Evolutionary conservation across 2,329 filamentous ascomycete species (phyloP), one percentile per base, ranked within the genome.

Genomic region (Ampelomyces quisqualis): DNA sequence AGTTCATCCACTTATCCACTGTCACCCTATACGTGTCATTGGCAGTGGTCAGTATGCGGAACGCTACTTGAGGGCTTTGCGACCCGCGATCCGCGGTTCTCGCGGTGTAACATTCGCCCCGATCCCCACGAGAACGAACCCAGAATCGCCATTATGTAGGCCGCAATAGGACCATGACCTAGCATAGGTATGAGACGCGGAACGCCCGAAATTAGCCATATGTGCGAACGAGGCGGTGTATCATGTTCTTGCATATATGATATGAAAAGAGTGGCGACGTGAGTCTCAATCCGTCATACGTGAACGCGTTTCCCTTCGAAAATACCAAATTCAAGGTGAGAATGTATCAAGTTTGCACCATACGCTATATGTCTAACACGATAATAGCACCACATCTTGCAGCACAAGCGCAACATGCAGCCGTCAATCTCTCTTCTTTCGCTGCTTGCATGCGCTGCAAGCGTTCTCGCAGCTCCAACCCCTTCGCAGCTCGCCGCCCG

Each of bases 331-430:
- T 7, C 22, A 24, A 24, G 22, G 22, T 24, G 3, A 24, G 22
- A n/a, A n/a, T 7, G 3, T 7, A 24, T 24, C 22, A 24, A 10
- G n/a, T n/a, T n/a, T n/a, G n/a, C n/a, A n/a, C n/a, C n/a, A n/a
- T n/a, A n/a, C n/a, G n/a, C n/a, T n/a, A n/a, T n/a, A n/a, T n/a
- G n/a, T 19, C 29, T 31, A 8, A 26, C 21, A 24, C 9, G 10
- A 24, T 4, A 17, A 19, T 31, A 15, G n/a, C 29, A 33, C 15
- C 14, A 24, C 1, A 28, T 18, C 7, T 5, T 22, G 7, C 20
- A 23, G 11, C n/a, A 33, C 13, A 11, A 13, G 17, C 2, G 11
- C 27, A 38, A 23, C 21, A 57, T 55, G 54, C 38, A 38, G 38
- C 28, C 33, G 20, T 24, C 43, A 13, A 34, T 4, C 28, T 20